Conservation (phyloP, 805 yeast species). For the Danielia oregonensis region DNA sequence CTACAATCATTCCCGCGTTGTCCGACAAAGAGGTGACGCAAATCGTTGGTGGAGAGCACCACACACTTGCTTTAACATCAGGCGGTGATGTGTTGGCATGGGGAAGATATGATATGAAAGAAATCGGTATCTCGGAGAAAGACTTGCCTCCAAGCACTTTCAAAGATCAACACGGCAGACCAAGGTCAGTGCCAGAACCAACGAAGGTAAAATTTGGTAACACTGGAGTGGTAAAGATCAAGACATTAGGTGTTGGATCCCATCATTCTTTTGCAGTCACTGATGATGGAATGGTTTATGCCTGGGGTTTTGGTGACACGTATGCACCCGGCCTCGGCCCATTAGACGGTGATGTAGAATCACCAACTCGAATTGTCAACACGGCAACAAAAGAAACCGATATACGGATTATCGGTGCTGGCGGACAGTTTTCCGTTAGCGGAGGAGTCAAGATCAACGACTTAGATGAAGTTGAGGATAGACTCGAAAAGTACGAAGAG, state of each 20-base stretch:
- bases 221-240: constrained; percentile 25
- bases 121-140: constrained; percentile 71
- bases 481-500: constrained; percentile 50
- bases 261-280: constrained; percentile 90
- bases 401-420: constrained; percentile 77
- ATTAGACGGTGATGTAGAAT: constrained; percentile 79
- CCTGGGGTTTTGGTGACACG: constrained; percentile 99
- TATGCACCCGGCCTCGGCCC: constrained; percentile 96
- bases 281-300: constrained; percentile 75
- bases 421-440: constrained; percentile 92
- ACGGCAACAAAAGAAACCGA: constrained; percentile 86
- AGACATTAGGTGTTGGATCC: constrained; percentile 72
- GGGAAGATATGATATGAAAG: constrained; percentile 94
- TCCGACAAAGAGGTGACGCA: constrained; percentile 51
- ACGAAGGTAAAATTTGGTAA: constrained; percentile 50
- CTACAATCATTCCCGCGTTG: constrained; percentile 68
- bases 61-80: constrained; percentile 69
- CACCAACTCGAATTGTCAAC: constrained; percentile 85
- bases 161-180: constrained; percentile 72
- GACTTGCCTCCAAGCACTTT: constrained; percentile 70
- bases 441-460: constrained; percentile 71
- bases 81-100: constrained; percentile 76
- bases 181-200: constrained; percentile 84
- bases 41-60: constrained; percentile 94
- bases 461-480: constrained; percentile 44